Evolutionary conservation across 139 green algal species (phyloP).

Genomic region (Coccomyxa sp.): DNA sequence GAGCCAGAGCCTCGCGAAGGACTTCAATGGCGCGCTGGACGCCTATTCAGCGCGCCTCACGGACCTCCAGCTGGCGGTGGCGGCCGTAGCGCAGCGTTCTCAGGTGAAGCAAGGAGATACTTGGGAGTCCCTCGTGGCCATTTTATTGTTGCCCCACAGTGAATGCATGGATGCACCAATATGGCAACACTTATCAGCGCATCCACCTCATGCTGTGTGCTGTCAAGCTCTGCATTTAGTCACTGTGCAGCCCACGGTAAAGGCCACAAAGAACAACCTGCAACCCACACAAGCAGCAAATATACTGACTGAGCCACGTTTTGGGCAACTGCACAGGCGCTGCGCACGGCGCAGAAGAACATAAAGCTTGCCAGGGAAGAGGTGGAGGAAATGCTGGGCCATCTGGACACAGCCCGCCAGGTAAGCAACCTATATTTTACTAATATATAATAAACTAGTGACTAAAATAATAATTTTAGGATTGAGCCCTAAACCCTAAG

Average conservation of each 20-base stretch:
- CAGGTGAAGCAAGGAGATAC: background rate
- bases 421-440: constrained; percentile 3
- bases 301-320: too few relatives aligned
- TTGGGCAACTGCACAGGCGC: background rate
- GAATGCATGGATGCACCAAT: background rate
- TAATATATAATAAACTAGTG: too few relatives aligned
- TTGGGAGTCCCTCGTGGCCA: too few relatives aligned
- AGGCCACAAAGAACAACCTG: background rate
- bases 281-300: background rate
- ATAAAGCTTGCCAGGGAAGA: constrained; percentile 22
- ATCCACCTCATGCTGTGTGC: too few relatives aligned
- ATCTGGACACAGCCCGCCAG: constrained; percentile 33
- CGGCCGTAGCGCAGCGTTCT: background rate
- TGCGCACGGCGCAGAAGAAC: constrained; percentile 18
- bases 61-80: background rate
- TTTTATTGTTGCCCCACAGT: background rate
- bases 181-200: too few relatives aligned
- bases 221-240: background rate
- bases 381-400: constrained; percentile 30
- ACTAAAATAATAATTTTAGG: too few relatives aligned
- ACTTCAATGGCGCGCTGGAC: background rate
- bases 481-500: too few relatives aligned
- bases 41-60: background rate
- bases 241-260: too few relatives aligned
- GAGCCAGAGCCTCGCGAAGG: background rate